Percentiles rank a stretch among this genome's conserved stretches.
Evolutionary conservation across 1,284 basidiomycete genomes (phyloP).

Genomic region (Prillingera fragicola): DNA sequence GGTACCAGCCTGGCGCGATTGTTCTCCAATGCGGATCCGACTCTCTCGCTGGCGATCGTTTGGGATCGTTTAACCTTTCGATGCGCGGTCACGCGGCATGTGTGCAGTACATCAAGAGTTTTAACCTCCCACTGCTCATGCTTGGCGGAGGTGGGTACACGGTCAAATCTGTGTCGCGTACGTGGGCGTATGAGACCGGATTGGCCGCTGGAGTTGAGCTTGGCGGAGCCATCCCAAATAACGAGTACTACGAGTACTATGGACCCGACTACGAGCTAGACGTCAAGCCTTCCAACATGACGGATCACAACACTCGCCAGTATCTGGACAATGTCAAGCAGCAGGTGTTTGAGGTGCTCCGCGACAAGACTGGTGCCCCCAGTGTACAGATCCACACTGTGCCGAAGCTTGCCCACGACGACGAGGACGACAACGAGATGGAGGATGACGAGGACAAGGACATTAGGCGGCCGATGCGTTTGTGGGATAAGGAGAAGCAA

Average conservation of each 20-base stretch:
- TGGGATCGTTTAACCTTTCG: constrained; percentile 93
- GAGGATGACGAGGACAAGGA: constrained; percentile 75
- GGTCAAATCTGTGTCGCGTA: constrained; percentile 92
- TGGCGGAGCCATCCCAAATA: constrained; percentile 83
- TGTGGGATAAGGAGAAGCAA: constrained; percentile 45
- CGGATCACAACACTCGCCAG: constrained; percentile 87
- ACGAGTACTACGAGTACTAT: constrained; percentile 99
- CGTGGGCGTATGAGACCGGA: constrained; percentile 98
- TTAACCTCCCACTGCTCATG: constrained; percentile 84
- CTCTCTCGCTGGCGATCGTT: constrained; percentile 91
- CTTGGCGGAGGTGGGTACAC: constrained; percentile 98
- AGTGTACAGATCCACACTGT: constrained; percentile 81
- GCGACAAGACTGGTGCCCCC: constrained; percentile 77
- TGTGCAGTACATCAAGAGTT: constrained; percentile 94
- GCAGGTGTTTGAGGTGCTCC: constrained; percentile 84
- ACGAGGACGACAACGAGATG: constrained; percentile 70
- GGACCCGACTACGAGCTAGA: constrained; percentile 97
- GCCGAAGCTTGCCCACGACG: constrained; percentile 71
- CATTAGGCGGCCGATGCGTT: constrained; percentile 58
- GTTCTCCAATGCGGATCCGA: constrained; percentile 99
- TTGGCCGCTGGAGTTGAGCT: constrained; percentile 93
- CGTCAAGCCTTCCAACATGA: constrained; percentile 90
- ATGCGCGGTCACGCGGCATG: constrained; percentile 99
- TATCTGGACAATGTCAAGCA: constrained; percentile 90
- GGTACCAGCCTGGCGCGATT: constrained; percentile 90